phyloP scores from a whole-genome alignment of 1,284 basidiomycete species.

The Ceratobasidium sp. region DNA sequence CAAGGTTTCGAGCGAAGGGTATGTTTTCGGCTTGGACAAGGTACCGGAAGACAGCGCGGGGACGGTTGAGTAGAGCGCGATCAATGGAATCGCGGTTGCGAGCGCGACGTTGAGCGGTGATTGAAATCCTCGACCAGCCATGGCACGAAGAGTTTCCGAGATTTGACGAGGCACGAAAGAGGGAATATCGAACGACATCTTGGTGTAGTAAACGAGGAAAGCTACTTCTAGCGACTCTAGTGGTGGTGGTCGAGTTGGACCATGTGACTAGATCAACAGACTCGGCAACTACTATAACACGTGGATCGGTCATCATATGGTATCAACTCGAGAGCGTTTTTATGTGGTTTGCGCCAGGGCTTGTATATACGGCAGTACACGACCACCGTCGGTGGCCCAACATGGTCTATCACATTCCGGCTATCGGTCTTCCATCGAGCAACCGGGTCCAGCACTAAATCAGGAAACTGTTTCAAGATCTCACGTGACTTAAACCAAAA shows the following conservation, averaged over 20 bases:
- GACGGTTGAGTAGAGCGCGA: slow-evolving; percentile 16
- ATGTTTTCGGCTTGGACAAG: background rate
- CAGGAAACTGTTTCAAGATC: too few species aligned
- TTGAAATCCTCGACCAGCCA: slow-evolving; percentile 24
- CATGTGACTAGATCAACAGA: background rate
- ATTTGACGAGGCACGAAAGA: slow-evolving; percentile 27
- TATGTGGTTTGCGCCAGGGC: background rate
- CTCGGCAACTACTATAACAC: background rate
- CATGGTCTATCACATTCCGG: background rate
- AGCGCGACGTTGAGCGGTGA: slow-evolving; percentile 30
- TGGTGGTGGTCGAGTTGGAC: background rate
- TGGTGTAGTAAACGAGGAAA: too few species aligned
- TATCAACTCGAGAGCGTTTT: background rate
- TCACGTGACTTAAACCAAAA: slow-evolving; percentile 28
- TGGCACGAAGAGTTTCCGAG: slow-evolving; percentile 21
- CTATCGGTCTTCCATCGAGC: background rate
- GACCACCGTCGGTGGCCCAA: background rate
- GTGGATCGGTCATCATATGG: background rate
- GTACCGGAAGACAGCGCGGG: slow-evolving; percentile 18
- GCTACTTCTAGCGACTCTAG: background rate
- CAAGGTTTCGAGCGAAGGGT: slow-evolving; percentile 26
- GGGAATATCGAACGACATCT: slow-evolving; percentile 22
- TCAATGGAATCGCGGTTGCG: slow-evolving; percentile 24
- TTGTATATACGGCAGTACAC: too few species aligned
- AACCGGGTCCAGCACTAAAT: background rate